Percentiles rank a stretch among this genome's conserved stretches.
These are phyloP conservation scores for Drosera spatulata DNA, from an alignment of 179 eudicot genomes.

Conservation along the genomic window DNA sequence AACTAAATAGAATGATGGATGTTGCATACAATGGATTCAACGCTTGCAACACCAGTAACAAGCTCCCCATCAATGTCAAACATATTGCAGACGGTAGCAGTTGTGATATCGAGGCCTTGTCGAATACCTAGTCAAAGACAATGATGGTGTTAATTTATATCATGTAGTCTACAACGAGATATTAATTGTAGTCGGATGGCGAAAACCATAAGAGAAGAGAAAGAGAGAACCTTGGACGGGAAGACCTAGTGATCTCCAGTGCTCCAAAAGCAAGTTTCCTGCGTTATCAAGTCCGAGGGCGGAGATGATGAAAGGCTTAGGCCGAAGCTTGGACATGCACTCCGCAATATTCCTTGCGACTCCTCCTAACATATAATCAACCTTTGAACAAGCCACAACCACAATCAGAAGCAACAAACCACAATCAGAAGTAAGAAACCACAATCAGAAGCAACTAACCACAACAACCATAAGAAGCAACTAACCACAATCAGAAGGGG, in stretches of 20 bases:
- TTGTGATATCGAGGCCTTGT: conserved; percentile 38
- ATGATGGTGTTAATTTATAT: neutral
- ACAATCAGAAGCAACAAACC: too few relatives aligned
- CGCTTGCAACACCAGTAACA: conserved; percentile 80
- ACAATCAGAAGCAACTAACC: too few relatives aligned
- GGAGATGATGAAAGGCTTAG: conserved; percentile 64
- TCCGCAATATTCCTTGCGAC: conserved; percentile 94
- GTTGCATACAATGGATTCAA: conserved; percentile 68
- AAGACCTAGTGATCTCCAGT: conserved; percentile 66
- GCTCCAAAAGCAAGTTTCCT: conserved; percentile 63
- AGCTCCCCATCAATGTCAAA: conserved; percentile 76
- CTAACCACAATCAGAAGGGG: too few relatives aligned
- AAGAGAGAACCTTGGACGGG: conserved; percentile 39
- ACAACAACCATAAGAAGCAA: too few relatives aligned
- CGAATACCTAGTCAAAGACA: conserved; percentile 42
- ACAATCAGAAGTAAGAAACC: too few relatives aligned
- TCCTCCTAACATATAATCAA: conserved; percentile 63
- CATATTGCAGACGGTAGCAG: conserved; percentile 69
- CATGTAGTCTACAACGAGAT: too few relatives aligned
- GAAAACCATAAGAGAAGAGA: too few relatives aligned
- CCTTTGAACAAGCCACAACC: conserved; percentile 16
- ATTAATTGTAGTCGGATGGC: too few relatives aligned
- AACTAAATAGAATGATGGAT: conserved; percentile 2
- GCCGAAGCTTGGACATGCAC: conserved; percentile 77
- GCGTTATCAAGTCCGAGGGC: conserved; percentile 76